These are phyloP conservation scores for Rhizopogon vinicolor DNA, from an alignment of 768 basidiomycete species.

Conservation along the genomic window DNA sequence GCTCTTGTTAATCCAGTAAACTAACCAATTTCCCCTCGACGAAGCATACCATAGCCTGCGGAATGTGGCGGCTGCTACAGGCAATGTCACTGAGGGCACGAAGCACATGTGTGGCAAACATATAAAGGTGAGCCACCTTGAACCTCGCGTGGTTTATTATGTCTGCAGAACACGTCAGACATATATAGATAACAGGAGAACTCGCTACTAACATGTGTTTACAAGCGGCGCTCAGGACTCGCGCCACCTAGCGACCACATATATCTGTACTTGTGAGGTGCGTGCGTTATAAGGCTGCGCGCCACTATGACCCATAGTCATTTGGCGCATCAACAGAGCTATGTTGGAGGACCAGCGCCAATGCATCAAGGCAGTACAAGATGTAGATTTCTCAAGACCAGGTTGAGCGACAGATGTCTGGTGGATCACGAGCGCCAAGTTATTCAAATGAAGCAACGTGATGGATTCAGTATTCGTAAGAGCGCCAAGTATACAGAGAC, in stretches of 20 bases:
- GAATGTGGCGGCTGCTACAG: not conserved
- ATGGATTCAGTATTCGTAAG: not conserved
- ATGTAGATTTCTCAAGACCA: no score
- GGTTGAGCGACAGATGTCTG: no score
- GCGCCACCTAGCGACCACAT: no score
- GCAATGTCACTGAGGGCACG: no score
- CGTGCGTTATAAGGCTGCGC: no score
- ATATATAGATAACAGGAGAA: not conserved
- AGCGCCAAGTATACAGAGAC: not conserved
- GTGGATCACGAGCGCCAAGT: not conserved
- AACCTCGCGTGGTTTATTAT: not conserved
- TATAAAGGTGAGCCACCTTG: not conserved
- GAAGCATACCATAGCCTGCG: not conserved
- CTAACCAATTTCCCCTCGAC: not conserved
- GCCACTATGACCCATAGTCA: no score
- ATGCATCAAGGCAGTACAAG: no score
- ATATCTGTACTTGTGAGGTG: no score
- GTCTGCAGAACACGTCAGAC: not conserved
- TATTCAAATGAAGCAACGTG: not conserved
- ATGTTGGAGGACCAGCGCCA: no score
- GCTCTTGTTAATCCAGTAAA: not conserved
- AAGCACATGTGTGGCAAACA: not conserved
- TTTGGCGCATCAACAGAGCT: no score
- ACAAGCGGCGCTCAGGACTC: not conserved
- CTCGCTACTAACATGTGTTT: not conserved